phyloP scores from a whole-genome alignment of 2,329 filamentous ascomycete species.

The Periconia sp. region DNA sequence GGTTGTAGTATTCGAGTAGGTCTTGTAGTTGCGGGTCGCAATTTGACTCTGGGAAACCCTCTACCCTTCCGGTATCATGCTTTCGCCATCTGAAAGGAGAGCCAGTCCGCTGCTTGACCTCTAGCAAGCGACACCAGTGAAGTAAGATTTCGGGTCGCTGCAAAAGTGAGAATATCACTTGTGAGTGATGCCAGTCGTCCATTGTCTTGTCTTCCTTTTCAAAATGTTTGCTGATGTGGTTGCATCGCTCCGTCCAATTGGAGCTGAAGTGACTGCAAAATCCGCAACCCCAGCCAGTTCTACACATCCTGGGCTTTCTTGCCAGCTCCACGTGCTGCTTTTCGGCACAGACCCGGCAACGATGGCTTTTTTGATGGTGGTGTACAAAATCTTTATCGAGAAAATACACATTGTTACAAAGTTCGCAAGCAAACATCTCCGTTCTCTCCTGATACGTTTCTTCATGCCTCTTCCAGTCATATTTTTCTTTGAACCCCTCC shows the following conservation, averaged over 20 bases:
- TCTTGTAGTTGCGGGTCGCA: conserved; percentile 27
- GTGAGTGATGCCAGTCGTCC: conserved; percentile 66
- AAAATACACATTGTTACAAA: conserved; percentile 66
- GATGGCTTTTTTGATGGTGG: conserved; percentile 63
- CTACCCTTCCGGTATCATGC: conserved; percentile 26
- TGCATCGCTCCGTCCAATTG: conserved; percentile 64
- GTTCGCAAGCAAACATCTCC: conserved; percentile 64
- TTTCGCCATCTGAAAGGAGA: conserved; percentile 25
- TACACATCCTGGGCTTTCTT: conserved; percentile 19
- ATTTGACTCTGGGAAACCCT: conserved; percentile 31
- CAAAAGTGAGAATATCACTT: conserved; percentile 65
- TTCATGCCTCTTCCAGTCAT: conserved; percentile 69
- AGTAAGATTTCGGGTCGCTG: conserved; percentile 62
- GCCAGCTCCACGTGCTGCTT: conserved; percentile 49
- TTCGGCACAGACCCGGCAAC: conserved; percentile 62
- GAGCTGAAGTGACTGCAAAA: conserved; percentile 65
- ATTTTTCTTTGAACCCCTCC: conserved; percentile 65
- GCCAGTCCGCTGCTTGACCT: conserved; percentile 14
- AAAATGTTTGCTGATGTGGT: conserved; percentile 67
- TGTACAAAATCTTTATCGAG: conserved; percentile 67
- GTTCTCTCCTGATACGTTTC: conserved; percentile 68
- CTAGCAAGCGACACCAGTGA: conserved; percentile 51
- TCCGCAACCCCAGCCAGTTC: conserved; percentile 67
- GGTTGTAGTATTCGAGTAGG: conserved; percentile 27
- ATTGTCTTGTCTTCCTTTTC: conserved; percentile 56